Evolutionary conservation across 208 protist genomes (phyloP).

Genomic region (Acanthamoeba triangularis): DNA sequence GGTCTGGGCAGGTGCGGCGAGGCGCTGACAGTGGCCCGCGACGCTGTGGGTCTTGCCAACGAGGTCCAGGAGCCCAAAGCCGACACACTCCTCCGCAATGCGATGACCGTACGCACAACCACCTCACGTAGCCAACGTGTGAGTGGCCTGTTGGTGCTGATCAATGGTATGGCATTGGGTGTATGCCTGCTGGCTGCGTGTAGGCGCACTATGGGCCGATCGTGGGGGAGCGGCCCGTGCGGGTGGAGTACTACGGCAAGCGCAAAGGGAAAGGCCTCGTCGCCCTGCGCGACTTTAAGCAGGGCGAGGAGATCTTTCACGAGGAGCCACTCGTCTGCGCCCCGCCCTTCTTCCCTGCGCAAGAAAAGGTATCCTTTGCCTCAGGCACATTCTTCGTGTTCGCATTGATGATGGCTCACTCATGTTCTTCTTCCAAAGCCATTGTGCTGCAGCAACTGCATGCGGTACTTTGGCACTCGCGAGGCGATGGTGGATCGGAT

Average conservation of each 20-base stretch:
- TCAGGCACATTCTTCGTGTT: not conserved
- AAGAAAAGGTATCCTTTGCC: not conserved
- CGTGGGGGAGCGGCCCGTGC: conserved; percentile 11
- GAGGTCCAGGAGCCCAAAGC: not conserved
- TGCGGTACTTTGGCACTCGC: conserved; percentile 27
- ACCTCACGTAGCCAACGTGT: not conserved
- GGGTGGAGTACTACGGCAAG: conserved; percentile 24
- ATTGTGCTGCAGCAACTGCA: conserved; percentile 22
- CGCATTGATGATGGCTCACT: not conserved
- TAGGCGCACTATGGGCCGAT: conserved; percentile 1
- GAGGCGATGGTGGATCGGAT: not conserved
- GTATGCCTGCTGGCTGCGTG: not conserved
- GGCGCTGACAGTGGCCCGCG: not conserved
- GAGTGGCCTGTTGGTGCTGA: not conserved
- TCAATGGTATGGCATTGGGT: not conserved
- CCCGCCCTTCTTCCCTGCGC: not conserved
- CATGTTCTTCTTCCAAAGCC: not conserved
- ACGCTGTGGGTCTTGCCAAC: not conserved
- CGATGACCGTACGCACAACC: not conserved
- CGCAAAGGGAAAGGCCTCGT: not conserved
- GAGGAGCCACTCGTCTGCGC: conserved; percentile 41
- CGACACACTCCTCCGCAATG: not conserved
- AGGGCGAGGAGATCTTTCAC: conserved; percentile 23
- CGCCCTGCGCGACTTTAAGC: conserved; percentile 34
- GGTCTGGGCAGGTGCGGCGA: not conserved